Base-by-base conservation (phyloP, 192 early-diverging fungal species). In the Coemansia guatemalensis region DNA sequence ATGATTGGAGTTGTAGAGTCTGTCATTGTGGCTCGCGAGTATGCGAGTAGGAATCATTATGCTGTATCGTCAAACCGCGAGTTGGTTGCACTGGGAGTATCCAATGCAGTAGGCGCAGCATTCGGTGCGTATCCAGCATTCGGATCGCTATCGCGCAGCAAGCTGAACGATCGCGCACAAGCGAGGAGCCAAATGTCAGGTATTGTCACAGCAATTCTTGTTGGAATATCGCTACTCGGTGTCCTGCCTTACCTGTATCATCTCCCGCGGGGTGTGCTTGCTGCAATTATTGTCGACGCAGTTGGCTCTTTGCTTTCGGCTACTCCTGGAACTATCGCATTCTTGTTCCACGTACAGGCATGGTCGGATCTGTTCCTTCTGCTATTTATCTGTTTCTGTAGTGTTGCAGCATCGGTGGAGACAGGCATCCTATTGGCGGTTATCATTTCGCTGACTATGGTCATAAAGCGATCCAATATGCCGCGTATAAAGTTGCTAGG, bases 1-100 rank as follows among this genome's bases (percentile, higher is more conserved):
- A 88, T 97, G 71, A 92, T 99, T 65, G 97, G 97, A 3, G 96
- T 99, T 69, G 96, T 99, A 22, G 97, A 99, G 78, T 93, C 93
- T 22, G 91, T 99, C 65, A 95, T 91, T 25, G 90, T 96, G 20
- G 89, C 94, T 4, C 95, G 97, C 67, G 93, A 93, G 25, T 98
- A 95, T 71, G 89, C 95, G 0, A 88, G 87, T 56, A 87, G 92
- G 51, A 91, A 96, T 82, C 92, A 95, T 74, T 97, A 98, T 66
- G 78, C 89, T 7, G 90, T 98, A 44, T 93, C 91, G 14, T 89
- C 96, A 9, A 99, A 99, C 67, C 89, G 97, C 41, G 97, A 99
- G 74, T 83, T 99, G 30, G 96, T 99, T 35, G 97, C 96, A 3
- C 78, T 99, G 60, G 97, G 97, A 25, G 75, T 90, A n/a, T 83